A percentile compares a stretch with the other conserved stretches of the same genome.
Conservation (phyloP, 139 green algal species). For the Pycnococcus provasolii region DNA sequence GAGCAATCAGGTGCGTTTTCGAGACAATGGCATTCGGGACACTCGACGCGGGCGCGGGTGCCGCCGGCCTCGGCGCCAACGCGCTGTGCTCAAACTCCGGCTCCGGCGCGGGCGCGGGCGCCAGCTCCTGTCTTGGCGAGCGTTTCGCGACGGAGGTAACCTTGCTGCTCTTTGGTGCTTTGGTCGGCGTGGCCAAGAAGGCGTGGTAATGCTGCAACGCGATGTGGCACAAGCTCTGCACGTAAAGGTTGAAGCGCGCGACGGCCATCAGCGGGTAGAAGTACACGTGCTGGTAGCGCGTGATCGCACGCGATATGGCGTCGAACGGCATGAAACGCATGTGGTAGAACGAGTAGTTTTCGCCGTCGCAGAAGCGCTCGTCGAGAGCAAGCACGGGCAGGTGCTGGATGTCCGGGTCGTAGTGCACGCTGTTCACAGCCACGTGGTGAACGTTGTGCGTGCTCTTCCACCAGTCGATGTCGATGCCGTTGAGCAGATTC, state of each 20-base stretch:
- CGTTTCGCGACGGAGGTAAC: background rate
- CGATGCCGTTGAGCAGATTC: constrained; percentile 34
- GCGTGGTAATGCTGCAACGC: constrained; percentile 1
- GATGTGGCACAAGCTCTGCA: constrained; percentile 20
- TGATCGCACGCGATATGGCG: constrained; percentile 17
- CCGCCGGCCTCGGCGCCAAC: background rate
- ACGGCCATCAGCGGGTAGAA: constrained; percentile 42
- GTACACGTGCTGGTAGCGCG: constrained; percentile 30
- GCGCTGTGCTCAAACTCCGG: too few species aligned
- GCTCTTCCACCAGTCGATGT: constrained; percentile 37
- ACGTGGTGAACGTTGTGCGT: constrained; percentile 44
- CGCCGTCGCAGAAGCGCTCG: constrained; percentile 23
- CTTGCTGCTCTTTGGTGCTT: background rate
- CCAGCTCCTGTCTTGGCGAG: background rate
- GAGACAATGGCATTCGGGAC: too few species aligned
- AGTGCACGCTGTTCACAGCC: constrained; percentile 33
- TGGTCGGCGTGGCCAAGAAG: too few species aligned
- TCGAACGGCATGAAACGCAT: constrained; percentile 26
- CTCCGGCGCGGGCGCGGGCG: background rate
- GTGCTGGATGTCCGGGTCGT: constrained; percentile 41
- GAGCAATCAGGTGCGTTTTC: too few species aligned
- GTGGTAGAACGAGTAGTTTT: constrained; percentile 31
- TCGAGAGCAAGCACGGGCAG: constrained; percentile 33
- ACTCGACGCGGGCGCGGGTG: too few species aligned
- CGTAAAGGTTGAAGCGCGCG: constrained; percentile 35